A percentile compares a stretch with the other conserved stretches of the same genome.
phyloP scores from a whole-genome alignment of 441 rosid genomes.

The Euphorbia celastroides region DNA sequence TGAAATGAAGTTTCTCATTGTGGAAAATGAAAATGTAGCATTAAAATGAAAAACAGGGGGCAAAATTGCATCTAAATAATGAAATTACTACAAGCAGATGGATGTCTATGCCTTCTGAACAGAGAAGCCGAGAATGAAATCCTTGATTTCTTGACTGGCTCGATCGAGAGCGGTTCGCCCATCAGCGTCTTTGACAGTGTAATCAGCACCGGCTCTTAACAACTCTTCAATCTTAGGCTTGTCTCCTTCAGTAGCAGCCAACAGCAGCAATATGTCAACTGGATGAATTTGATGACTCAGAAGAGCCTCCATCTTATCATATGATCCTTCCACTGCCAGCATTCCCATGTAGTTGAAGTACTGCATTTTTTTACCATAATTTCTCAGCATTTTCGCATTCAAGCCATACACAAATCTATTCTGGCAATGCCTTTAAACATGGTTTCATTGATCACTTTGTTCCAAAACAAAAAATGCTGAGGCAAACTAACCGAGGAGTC shows the following conservation, averaged over 20 bases:
- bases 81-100: neutral
- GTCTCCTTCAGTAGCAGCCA: constrained; percentile 85
- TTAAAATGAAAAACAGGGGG: too few relatives aligned
- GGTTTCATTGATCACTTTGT: too few relatives aligned
- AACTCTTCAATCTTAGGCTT: constrained; percentile 82
- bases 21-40: too few relatives aligned
- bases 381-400: neutral
- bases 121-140: constrained; percentile 51
- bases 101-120: constrained; percentile 50
- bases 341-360: constrained; percentile 94
- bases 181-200: constrained; percentile 58
- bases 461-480: neutral
- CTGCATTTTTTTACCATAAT: constrained; percentile 29
- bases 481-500: too few relatives aligned
- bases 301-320: constrained; percentile 89
- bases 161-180: constrained; percentile 74
- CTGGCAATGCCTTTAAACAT: too few relatives aligned
- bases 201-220: constrained; percentile 67
- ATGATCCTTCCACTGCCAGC: constrained; percentile 86
- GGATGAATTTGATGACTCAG: constrained; percentile 73
- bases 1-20: too few relatives aligned
- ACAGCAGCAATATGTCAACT: constrained; percentile 65
- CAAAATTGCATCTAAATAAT: too few relatives aligned
- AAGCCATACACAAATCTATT: too few relatives aligned
- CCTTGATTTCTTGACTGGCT: constrained; percentile 52